Conservation (phyloP, 108 stramenopile species). For the Stephanodiscus minutulus region DNA sequence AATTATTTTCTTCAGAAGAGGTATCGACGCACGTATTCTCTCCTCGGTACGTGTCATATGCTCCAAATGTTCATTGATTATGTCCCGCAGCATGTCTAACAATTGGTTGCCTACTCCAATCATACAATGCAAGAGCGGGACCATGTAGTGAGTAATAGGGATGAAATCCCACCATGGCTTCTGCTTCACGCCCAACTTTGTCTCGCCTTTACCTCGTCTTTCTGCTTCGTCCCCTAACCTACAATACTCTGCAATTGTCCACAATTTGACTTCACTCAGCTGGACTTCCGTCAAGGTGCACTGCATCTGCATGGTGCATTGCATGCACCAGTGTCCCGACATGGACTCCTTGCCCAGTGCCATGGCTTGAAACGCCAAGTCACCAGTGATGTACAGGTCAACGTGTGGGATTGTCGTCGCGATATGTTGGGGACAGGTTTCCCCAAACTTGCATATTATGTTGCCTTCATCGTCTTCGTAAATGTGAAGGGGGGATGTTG, state of each 20-base stretch:
- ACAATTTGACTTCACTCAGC: not conserved
- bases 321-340: not conserved
- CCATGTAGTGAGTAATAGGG: not conserved
- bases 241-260: not conserved
- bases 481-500: not conserved
- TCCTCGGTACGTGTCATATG: not conserved
- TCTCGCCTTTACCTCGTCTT: not conserved
- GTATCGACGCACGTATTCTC: not conserved
- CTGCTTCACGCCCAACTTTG: not conserved
- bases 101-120: constrained; percentile 5
- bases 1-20: not conserved
- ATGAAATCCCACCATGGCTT: constrained; percentile 8
- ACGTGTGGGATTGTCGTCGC: not conserved
- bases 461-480: not conserved
- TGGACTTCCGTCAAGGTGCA: not conserved
- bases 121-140: constrained; percentile 3
- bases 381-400: not conserved
- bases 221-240: not conserved
- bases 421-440: not conserved
- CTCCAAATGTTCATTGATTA: constrained; percentile 1
- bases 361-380: constrained; percentile 8
- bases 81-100: constrained; percentile 2
- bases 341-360: constrained; percentile 3
- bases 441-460: not conserved
- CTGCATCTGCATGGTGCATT: not conserved